phyloP scores from a whole-genome alignment of 2,329 filamentous ascomycete species.

The Phialemonium atrogriseum region DNA sequence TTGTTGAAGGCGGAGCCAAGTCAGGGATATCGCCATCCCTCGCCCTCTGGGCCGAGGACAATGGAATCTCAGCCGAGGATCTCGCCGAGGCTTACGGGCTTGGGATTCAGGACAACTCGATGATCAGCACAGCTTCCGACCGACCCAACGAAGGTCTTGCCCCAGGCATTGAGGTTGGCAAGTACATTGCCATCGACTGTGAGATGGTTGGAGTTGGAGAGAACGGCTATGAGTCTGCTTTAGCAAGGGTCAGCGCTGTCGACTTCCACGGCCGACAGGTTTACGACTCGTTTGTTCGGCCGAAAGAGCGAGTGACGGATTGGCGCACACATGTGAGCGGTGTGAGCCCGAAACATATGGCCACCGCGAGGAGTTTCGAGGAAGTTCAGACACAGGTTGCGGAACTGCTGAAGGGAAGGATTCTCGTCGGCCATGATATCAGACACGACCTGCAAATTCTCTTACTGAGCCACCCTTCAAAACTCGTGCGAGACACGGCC shows the following conservation, averaged over 20 bases:
- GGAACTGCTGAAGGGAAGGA: conserved; percentile 57
- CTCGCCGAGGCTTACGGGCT: conserved; percentile 55
- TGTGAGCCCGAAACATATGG: conserved; percentile 66
- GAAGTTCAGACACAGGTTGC: conserved; percentile 69
- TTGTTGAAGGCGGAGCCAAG: conserved; percentile 23
- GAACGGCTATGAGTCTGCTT: conserved; percentile 59
- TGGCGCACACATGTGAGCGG: conserved; percentile 86
- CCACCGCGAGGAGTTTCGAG: conserved; percentile 59
- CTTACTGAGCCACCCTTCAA: conserved; percentile 67
- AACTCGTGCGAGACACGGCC: conserved; percentile 78
- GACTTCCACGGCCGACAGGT: conserved; percentile 90
- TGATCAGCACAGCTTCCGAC: conserved; percentile 37
- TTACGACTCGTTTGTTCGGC: conserved; percentile 87
- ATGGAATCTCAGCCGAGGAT: conserved; percentile 51
- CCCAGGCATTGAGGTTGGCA: conserved; percentile 61
- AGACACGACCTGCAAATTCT: conserved; percentile 72
- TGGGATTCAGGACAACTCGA: conserved; percentile 39
- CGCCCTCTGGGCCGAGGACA: conserved; percentile 52
- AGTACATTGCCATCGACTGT: conserved; percentile 90
- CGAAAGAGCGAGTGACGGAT: conserved; percentile 71
- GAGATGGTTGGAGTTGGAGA: conserved; percentile 93
- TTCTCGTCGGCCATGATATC: conserved; percentile 78
- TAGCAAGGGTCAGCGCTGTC: conserved; percentile 83
- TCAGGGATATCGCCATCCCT: conserved; percentile 43
- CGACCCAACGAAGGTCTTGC: conserved; percentile 57